Evolutionary conservation across 257 asterid species (phyloP), one percentile per base, ranked within the genome.

Genomic region (Fraxinus americana): DNA sequence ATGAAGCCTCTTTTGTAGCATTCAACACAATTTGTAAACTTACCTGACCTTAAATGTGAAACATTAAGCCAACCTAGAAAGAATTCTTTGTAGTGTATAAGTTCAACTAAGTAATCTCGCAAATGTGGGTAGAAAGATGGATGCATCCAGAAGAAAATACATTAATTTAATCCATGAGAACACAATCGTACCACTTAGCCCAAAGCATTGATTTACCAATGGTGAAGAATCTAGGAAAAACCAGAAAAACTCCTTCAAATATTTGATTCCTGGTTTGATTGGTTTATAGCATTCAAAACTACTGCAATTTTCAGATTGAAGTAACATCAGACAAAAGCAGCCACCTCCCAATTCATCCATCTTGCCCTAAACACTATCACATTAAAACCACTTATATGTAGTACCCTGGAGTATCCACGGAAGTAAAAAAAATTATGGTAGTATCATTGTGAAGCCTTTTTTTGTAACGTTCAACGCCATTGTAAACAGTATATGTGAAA

Each of bases 311-410:
- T 57, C 11, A 19, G 66, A 57, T 57, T 57, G 6, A n/a, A n/a
- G 66, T 57, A 57, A 13, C 66, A 93, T 93, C 83, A 96, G 87
- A 84, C 97, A 93, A 87, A 92, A 92, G 86, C 92, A 86, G 86
- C 92, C 99, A 93, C 88, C 97, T 92, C 93, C 99, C 99, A 96
- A 79, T 91, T 96, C 86, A 90, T 79, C 99, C 99, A 90, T 85
- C 97, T 93, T 6, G 97, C 94, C 97, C 98, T 94, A 82, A 76
- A 78, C 61, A 9, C 65, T 6, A 21, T 39, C 78, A 68, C 38
- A 74, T 85, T 75, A 78, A 79, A 80, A 41, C 29, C 5, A 81
- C 68, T 21, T 25, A 52, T 61, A 61, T 10, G 30, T 23, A 75
- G 75, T 41, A 71, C 78, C 48, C 14, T 65, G 71, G 76, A 32